Evolutionary conservation across 176 grass and related monocot species (phyloP), one percentile per base, ranked within the genome.

Genomic region (Oryza nivara): DNA sequence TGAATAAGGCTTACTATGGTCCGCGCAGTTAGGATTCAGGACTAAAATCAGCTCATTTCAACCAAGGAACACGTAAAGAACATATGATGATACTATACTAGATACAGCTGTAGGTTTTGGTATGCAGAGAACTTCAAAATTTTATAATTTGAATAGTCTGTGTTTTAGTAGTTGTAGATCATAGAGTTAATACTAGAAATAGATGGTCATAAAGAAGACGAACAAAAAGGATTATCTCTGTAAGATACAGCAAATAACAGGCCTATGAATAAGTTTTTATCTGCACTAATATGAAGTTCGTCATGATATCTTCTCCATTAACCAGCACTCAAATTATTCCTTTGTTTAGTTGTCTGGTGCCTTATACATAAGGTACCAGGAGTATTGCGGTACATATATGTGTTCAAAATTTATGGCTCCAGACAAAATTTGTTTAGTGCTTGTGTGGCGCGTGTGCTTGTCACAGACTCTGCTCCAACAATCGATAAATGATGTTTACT

Each of bases 91-190:
- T 22, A 38, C 54, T 65, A 46, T 11, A 44, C 17, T 41, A 14
- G 77, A 79, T 79, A 49, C 77, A 35, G 46, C 25, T 71, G 2
- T 48, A 65, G 20, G 52, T 17, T 82, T 41, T 77, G 26, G 16
- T 64, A 20, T 71, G 11, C 14, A 84, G 26, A n/a, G 36, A 38
- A 28, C 30, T 73, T 41, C 2, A 72, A n/a, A 28, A 72, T 15
- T 51, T 41, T 49, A 23, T 65, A 12, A 30, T 66, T 26, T 84
- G 36, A 68, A 41, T 73, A 25, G 8, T 14, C 16, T 88, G 26
- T 44, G 11, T 81, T 68, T 30, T 45, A 19, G 54, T 58, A 20
- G 35, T 4, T 36, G 35, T 36, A 36, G 35, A 36, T 36, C 35
- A 36, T 3, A 32, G 35, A 36, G 35, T 36, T 36, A 4, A 36